Evolutionary conservation across 139 green algal species (phyloP).

Genomic region (Chlamydomonas schloesseri): DNA sequence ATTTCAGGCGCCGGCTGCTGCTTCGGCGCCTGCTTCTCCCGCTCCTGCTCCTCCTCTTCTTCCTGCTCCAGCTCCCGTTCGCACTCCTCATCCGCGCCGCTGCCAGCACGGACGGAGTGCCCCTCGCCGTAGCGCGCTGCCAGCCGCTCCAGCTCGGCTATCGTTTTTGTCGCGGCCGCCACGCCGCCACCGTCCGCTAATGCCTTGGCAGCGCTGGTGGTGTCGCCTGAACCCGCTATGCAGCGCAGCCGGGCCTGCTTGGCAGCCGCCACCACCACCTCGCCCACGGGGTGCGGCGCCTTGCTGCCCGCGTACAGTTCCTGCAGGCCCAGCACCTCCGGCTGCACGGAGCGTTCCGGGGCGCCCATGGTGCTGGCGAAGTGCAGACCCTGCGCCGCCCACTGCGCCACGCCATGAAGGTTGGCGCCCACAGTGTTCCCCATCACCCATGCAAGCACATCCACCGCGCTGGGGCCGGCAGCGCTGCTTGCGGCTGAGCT

Average conservation of each 20-base stretch:
- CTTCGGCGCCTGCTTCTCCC: slow-evolving; percentile 46
- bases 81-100: slow-evolving; percentile 52
- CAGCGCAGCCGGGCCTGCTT: neutral
- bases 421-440: slow-evolving; percentile 58
- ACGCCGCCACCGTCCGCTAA: neutral
- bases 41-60: slow-evolving; percentile 67
- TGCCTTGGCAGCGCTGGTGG: too few species aligned
- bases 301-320: slow-evolving; percentile 35
- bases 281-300: neutral
- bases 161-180: neutral
- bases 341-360: slow-evolving; percentile 38
- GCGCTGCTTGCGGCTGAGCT: neutral
- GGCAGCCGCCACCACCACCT: neutral
- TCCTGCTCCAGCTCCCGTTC: slow-evolving; percentile 65
- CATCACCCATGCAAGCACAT: slow-evolving; percentile 59
- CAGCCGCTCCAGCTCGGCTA: neutral
- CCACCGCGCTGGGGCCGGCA: neutral
- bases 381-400: slow-evolving; percentile 52
- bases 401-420: slow-evolving; percentile 37
- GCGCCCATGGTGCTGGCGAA: slow-evolving; percentile 45
- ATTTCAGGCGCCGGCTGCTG: slow-evolving; percentile 11
- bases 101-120: neutral
- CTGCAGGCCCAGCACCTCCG: slow-evolving; percentile 51
- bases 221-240: too few species aligned
- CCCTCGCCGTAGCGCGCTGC: neutral